phyloP scores from a whole-genome alignment of 768 basidiomycete genomes.

The Naganishia friedmannii region DNA sequence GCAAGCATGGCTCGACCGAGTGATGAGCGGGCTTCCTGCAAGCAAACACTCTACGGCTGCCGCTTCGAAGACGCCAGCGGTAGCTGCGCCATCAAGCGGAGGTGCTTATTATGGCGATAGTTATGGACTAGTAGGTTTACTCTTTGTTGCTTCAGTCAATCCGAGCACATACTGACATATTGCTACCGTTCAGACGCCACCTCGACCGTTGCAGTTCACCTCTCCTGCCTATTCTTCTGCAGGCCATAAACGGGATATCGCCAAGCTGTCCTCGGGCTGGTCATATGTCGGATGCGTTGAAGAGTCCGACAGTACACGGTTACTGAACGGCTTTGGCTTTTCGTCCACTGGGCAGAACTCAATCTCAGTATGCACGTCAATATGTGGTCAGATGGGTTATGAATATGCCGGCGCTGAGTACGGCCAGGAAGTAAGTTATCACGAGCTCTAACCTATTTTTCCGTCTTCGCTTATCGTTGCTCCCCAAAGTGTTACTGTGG shows the following conservation, averaged over 20 bases:
- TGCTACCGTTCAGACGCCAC: conserved; percentile 37
- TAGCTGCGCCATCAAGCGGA: neutral
- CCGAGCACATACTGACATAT: neutral
- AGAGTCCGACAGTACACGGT: conserved; percentile 44
- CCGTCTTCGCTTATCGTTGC: too few relatives aligned
- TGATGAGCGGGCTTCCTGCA: neutral
- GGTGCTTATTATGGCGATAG: conserved; percentile 38
- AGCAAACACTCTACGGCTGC: neutral
- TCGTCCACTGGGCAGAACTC: conserved; percentile 34
- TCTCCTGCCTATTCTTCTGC: neutral
- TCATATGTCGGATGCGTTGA: conserved; percentile 44
- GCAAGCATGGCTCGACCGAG: conserved; percentile 5
- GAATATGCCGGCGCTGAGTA: conserved; percentile 44
- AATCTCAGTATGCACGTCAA: conserved; percentile 39
- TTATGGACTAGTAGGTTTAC: conserved; percentile 45
- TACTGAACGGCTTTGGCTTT: conserved; percentile 45
- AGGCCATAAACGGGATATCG: conserved; percentile 38
- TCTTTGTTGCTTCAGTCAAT: neutral
- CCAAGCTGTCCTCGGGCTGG: conserved; percentile 46
- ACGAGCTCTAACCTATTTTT: neutral
- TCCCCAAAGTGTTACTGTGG: conserved; percentile 50
- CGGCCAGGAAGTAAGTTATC: conserved; percentile 43
- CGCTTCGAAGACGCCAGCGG: conserved; percentile 26
- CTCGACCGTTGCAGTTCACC: conserved; percentile 35
- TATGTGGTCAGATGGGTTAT: conserved; percentile 46